A percentile compares a stretch with the other conserved stretches of the same genome.
These are phyloP conservation scores for Trichosporon ovoides DNA, from an alignment of 1,284 basidiomycete species.

Conservation along the genomic window DNA sequence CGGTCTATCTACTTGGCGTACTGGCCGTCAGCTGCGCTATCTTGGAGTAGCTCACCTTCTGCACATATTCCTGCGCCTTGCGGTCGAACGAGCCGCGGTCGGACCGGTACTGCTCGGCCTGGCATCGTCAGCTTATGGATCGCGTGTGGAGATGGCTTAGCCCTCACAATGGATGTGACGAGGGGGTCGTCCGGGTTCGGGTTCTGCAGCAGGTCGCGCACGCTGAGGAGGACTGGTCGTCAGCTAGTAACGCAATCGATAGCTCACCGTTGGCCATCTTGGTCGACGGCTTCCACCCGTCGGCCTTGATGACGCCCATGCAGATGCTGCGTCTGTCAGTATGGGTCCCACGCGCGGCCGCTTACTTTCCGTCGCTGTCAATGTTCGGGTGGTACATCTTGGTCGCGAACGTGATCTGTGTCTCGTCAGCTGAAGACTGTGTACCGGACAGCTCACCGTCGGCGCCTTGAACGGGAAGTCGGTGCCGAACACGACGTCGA, in stretches of 20 bases:
- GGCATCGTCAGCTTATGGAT: slow-evolving; percentile 11
- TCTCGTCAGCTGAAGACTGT: neutral
- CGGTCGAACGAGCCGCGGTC: slow-evolving; percentile 40
- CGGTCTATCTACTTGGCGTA: slow-evolving; percentile 12
- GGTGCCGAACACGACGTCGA: slow-evolving; percentile 63
- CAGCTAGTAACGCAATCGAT: neutral
- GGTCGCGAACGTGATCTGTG: slow-evolving; percentile 81
- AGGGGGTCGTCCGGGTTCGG: slow-evolving; percentile 86
- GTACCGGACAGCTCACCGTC: slow-evolving; percentile 53
- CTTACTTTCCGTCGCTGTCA: slow-evolving; percentile 70
- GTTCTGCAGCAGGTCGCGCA: slow-evolving; percentile 80
- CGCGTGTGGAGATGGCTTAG: too few relatives aligned
- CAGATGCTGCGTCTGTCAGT: slow-evolving; percentile 51
- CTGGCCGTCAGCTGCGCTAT: slow-evolving; percentile 4
- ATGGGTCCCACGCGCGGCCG: slow-evolving; percentile 6
- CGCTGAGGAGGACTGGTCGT: slow-evolving; percentile 62
- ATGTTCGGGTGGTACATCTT: slow-evolving; percentile 62
- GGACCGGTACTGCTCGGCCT: slow-evolving; percentile 46
- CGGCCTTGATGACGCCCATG: slow-evolving; percentile 51
- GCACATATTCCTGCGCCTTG: slow-evolving; percentile 43
- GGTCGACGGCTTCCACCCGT: slow-evolving; percentile 76
- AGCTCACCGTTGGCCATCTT: slow-evolving; percentile 64
- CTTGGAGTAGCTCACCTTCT: slow-evolving; percentile 27
- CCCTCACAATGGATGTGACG: slow-evolving; percentile 51
- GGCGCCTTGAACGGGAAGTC: slow-evolving; percentile 90